Percentiles rank a stretch among this genome's conserved stretches.
Conservation (phyloP, 2,329 filamentous ascomycete genomes). For the Boeremia lycopersici region DNA sequence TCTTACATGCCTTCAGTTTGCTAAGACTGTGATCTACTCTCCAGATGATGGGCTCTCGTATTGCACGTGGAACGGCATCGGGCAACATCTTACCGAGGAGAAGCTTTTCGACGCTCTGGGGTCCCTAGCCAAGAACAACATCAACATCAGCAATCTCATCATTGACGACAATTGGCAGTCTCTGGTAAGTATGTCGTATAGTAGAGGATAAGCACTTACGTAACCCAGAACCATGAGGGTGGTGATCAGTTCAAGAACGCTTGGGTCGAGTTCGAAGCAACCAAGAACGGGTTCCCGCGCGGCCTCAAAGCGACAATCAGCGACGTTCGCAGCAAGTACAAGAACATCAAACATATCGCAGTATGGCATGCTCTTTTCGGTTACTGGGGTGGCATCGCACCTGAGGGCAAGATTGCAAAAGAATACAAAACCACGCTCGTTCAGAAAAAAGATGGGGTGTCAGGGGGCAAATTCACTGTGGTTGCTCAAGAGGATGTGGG, state of each 20-base stretch:
- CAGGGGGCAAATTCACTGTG: slow-evolving; percentile 71
- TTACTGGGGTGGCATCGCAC: slow-evolving; percentile 78
- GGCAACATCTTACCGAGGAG: slow-evolving; percentile 79
- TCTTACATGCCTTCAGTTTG: no score
- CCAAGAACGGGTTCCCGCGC: slow-evolving; percentile 75
- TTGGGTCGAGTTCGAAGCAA: slow-evolving; percentile 87
- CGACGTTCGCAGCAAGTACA: slow-evolving; percentile 71
- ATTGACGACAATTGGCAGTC: slow-evolving; percentile 91
- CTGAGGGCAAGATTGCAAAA: slow-evolving; percentile 73
- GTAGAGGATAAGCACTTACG: neutral
- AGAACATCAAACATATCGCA: slow-evolving; percentile 79
- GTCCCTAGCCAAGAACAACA: slow-evolving; percentile 69
- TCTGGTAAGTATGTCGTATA: slow-evolving; percentile 14
- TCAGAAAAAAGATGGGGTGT: slow-evolving; percentile 60
- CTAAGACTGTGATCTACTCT: neutral
- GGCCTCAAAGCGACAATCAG: slow-evolving; percentile 75
- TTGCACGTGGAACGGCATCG: slow-evolving; percentile 95
- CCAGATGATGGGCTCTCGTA: slow-evolving; percentile 82
- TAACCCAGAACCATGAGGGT: slow-evolving; percentile 50
- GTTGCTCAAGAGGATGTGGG: slow-evolving; percentile 75
- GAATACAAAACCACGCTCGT: slow-evolving; percentile 76
- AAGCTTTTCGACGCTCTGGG: slow-evolving; percentile 80
- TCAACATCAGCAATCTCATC: slow-evolving; percentile 83
- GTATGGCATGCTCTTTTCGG: slow-evolving; percentile 86
- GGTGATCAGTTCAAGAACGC: slow-evolving; percentile 48